A percentile compares a stretch with the other conserved stretches of the same genome.
Conservation (phyloP, 805 yeast genomes). For the Ogataea pilisensis region DNA sequence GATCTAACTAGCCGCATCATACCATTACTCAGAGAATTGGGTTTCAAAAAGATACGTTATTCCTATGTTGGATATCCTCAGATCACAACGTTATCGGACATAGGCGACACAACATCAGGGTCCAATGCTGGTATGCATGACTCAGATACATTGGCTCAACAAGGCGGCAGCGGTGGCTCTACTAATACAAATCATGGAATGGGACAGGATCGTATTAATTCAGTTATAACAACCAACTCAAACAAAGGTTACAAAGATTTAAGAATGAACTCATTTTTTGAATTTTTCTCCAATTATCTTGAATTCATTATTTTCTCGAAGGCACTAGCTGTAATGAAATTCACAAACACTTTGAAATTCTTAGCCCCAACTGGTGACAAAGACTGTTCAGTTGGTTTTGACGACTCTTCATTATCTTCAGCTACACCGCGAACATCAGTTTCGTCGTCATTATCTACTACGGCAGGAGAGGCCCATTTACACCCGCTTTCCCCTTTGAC, state of each 20-base stretch:
- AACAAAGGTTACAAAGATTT: constrained; percentile 22
- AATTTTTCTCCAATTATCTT: constrained; percentile 26
- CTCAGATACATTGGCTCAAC: constrained; percentile 4
- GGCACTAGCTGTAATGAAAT: constrained; percentile 15
- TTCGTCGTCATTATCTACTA: not conserved
- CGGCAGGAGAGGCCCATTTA: not conserved
- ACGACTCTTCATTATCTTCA: not conserved
- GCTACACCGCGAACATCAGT: not conserved
- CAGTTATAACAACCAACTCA: constrained; percentile 2
- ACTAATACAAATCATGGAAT: not conserved
- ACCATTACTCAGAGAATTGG: constrained; percentile 19
- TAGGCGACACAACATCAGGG: constrained; percentile 6
- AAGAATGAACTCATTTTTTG: constrained; percentile 28
- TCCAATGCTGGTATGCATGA: constrained; percentile 4
- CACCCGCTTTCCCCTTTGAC: not conserved
- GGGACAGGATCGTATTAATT: constrained; percentile 2
- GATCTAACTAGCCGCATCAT: constrained; percentile 19
- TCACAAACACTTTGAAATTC: constrained; percentile 11
- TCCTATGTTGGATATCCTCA: constrained; percentile 27
- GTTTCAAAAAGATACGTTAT: constrained; percentile 24
- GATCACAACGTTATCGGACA: constrained; percentile 15
- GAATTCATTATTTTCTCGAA: constrained; percentile 24
- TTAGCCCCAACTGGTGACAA: not conserved
- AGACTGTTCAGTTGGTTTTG: not conserved
- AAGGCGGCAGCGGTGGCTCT: not conserved